Conservation (phyloP, 2,329 filamentous ascomycete species). For the Xylariaceae sp. region DNA sequence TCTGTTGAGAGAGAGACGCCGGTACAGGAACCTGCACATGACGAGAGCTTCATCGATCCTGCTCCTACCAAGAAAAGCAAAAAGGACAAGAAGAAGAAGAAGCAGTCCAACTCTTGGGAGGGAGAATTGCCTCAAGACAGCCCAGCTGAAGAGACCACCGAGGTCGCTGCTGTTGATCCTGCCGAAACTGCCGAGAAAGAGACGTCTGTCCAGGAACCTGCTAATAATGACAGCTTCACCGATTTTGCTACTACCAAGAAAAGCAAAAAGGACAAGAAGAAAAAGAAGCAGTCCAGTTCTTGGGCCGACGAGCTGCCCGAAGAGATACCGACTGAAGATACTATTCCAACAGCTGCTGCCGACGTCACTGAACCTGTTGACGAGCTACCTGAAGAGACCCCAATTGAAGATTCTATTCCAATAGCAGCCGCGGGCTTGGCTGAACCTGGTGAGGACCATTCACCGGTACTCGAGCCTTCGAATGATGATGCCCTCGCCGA, state of each 20-base stretch:
- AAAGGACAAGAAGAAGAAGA: slow-evolving; percentile 45
- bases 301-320: slow-evolving; percentile 5
- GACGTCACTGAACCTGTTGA: background rate
- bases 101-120: slow-evolving; percentile 14
- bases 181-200: slow-evolving; percentile 2
- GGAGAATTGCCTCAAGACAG: background rate
- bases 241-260: slow-evolving; percentile 17
- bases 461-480: background rate
- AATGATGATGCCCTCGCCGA: background rate
- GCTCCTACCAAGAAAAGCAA: slow-evolving; percentile 30
- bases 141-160: background rate
- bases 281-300: slow-evolving; percentile 31
- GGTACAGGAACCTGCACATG: slow-evolving; percentile 22
- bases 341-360: background rate
- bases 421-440: background rate
- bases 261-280: slow-evolving; percentile 44
- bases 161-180: background rate
- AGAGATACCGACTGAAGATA: background rate
- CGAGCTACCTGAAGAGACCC: background rate
- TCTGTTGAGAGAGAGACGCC: background rate
- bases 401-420: background rate
- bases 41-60: background rate
- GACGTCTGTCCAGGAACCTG: slow-evolving; percentile 19
- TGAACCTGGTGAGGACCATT: background rate
- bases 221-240: background rate